Conservation (phyloP, 352 stramenopile species). For the Peronospora destructor region DNA sequence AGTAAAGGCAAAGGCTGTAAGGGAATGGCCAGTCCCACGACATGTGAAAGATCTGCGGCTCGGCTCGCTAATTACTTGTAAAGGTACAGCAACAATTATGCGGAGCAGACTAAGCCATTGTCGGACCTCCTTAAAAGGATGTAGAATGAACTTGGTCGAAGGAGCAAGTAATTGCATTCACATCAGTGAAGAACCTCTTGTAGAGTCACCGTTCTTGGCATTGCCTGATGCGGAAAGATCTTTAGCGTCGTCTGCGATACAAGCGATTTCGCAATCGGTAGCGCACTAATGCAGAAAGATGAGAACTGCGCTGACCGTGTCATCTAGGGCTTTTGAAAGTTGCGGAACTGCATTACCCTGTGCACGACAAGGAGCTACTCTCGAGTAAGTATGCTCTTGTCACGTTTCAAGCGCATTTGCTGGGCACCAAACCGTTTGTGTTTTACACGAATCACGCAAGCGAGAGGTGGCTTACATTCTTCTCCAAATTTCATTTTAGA, state of each 20-base stretch:
- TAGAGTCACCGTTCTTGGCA: background rate
- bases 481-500: background rate
- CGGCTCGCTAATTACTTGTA: no score
- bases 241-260: no score
- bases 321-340: background rate
- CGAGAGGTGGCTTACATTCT: background rate
- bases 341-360: background rate
- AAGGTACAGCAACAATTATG: no score
- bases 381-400: no score
- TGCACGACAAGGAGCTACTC: no score
- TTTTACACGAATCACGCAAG: no score
- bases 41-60: no score
- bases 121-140: background rate
- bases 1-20: background rate
- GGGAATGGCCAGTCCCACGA: no score
- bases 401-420: no score
- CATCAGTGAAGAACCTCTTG: background rate
- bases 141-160: background rate
- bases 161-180: background rate
- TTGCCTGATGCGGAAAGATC: background rate
- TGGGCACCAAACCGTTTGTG: no score
- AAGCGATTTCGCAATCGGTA: background rate
- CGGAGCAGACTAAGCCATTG: no score
- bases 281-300: background rate
- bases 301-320: background rate